phyloP scores from a whole-genome alignment of 2,329 filamentous ascomycete genomes.

The Aspergillus persii region DNA sequence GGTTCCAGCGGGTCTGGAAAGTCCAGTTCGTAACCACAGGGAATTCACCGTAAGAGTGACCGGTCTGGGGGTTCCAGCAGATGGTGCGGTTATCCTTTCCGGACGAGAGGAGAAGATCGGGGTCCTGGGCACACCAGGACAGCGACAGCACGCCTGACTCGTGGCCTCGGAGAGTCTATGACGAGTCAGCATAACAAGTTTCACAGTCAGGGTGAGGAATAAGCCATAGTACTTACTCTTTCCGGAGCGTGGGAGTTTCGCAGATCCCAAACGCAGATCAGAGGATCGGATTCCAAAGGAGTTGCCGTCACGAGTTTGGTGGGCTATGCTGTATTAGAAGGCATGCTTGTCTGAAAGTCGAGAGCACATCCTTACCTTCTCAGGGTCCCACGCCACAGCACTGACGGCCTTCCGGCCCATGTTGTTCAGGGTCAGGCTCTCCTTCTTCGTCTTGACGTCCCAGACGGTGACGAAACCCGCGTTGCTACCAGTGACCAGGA shows the following conservation, averaged over 20 bases:
- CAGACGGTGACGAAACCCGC: constrained; percentile 97
- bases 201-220: background rate
- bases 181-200: constrained; percentile 14
- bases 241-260: constrained; percentile 96
- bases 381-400: constrained; percentile 95
- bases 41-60: constrained; percentile 84
- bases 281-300: constrained; percentile 79
- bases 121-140: constrained; percentile 92
- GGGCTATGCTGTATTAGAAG: constrained; percentile 46
- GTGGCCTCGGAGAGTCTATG: constrained; percentile 78
- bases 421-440: constrained; percentile 90
- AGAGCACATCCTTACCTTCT: constrained; percentile 56
- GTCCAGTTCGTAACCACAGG: constrained; percentile 99
- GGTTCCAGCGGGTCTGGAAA: constrained; percentile 92
- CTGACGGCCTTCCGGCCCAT: constrained; percentile 87
- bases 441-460: constrained; percentile 98
- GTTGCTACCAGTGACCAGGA: constrained; percentile 87
- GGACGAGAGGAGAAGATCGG: constrained; percentile 82
- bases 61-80: constrained; percentile 93
- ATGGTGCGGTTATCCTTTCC: constrained; percentile 96
- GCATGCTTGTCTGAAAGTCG: background rate
- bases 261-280: constrained; percentile 91
- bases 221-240: constrained; percentile 36
- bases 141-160: constrained; percentile 90
- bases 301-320: constrained; percentile 94